Conservation (phyloP, 2,329 filamentous ascomycete genomes). For the Neopestalotiopsis clavispora region DNA sequence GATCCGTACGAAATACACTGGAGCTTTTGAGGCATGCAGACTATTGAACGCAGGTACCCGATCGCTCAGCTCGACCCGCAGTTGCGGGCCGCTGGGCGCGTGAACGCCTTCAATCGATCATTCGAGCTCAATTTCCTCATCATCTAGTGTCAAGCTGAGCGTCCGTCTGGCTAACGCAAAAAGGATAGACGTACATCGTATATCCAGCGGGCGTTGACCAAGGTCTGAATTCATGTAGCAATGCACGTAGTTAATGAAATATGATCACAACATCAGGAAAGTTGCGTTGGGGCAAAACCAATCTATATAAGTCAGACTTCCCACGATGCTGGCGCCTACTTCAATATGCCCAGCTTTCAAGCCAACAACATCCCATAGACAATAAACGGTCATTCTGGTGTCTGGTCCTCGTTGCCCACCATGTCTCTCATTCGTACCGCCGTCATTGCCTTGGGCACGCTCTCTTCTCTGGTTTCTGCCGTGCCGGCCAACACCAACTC, state of each 20-base stretch:
- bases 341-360: background rate
- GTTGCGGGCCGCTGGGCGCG: background rate
- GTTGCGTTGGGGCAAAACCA: background rate
- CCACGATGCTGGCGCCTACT: background rate
- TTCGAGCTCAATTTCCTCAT: background rate
- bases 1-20: background rate
- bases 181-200: background rate
- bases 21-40: background rate
- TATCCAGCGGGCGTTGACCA: background rate
- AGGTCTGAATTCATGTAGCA: background rate
- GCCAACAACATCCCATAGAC: background rate
- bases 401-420: background rate
- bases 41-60: background rate
- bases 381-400: background rate
- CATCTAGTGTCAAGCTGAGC: conserved; percentile 3
- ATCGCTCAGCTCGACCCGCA: background rate
- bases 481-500: background rate
- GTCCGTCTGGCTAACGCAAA: background rate
- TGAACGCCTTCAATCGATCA: background rate
- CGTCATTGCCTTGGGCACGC: background rate
- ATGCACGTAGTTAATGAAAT: background rate
- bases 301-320: background rate
- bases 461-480: conserved; percentile 5
- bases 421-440: background rate
- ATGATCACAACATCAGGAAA: background rate